These are phyloP conservation scores for Dactylellina drechsleri DNA, from an alignment of 2,329 filamentous ascomycete species.

Conservation along the genomic window DNA sequence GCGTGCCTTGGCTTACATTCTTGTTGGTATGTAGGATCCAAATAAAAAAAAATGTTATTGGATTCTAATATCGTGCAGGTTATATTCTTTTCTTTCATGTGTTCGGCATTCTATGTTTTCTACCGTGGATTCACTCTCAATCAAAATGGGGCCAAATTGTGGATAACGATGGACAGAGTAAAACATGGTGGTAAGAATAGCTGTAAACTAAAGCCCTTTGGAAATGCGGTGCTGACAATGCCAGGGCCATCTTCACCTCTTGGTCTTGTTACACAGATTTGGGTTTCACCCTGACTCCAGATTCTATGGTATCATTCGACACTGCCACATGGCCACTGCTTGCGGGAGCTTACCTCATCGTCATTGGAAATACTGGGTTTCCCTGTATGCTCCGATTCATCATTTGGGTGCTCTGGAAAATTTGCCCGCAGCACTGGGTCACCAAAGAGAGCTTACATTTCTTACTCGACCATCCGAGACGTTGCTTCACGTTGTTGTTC, in stretches of 20 bases:
- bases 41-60: neutral
- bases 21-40: slow-evolving; percentile 65
- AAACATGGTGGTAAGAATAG: slow-evolving; percentile 74
- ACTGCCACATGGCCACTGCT: slow-evolving; percentile 79
- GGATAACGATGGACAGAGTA: slow-evolving; percentile 70
- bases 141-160: slow-evolving; percentile 73
- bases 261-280: slow-evolving; percentile 92
- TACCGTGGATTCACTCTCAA: slow-evolving; percentile 81
- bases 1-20: slow-evolving; percentile 81
- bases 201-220: no score
- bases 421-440: slow-evolving; percentile 66
- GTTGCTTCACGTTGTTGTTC: slow-evolving; percentile 95
- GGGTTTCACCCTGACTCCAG: slow-evolving; percentile 89
- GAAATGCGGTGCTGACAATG: no score
- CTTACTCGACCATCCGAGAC: slow-evolving; percentile 89
- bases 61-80: slow-evolving; percentile 58
- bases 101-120: slow-evolving; percentile 76
- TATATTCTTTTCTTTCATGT: slow-evolving; percentile 89
- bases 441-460: slow-evolving; percentile 92
- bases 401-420: slow-evolving; percentile 81
- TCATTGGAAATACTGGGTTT: slow-evolving; percentile 95
- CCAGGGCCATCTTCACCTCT: slow-evolving; percentile 79
- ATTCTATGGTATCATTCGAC: slow-evolving; percentile 93
- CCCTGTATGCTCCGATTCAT: slow-evolving; percentile 92
- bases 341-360: slow-evolving; percentile 83